Conservation (phyloP, 176 grass and related monocot species). For the Olyra latifolia region DNA sequence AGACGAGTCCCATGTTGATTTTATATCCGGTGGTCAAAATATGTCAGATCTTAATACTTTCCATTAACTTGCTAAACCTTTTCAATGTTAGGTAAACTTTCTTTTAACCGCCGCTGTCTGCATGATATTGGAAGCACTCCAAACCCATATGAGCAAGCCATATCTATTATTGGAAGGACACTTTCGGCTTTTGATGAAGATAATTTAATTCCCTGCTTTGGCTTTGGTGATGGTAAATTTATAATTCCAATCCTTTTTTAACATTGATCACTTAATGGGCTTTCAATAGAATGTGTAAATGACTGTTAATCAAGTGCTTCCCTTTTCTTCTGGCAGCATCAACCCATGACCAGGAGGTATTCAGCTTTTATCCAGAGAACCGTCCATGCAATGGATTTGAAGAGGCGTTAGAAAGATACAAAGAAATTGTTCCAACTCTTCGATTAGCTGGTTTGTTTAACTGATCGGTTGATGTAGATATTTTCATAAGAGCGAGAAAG, state of each 20-base stretch:
- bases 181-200: conserved; percentile 92
- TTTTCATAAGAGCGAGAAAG: conserved; percentile 17
- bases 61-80: conserved; percentile 23
- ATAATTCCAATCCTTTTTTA: neutral
- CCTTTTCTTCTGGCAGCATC: conserved; percentile 59
- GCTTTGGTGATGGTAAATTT: conserved; percentile 82
- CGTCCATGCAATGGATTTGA: conserved; percentile 82
- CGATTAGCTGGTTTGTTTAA: conserved; percentile 76
- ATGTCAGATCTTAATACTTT: neutral
- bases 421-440: conserved; percentile 87
- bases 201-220: conserved; percentile 90
- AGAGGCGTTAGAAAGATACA: conserved; percentile 82
- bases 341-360: conserved; percentile 93
- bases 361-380: conserved; percentile 93
- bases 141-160: conserved; percentile 93
- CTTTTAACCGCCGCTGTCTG: conserved; percentile 69
- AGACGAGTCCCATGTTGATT: neutral
- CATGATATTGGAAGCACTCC: conserved; percentile 64
- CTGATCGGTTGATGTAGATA: neutral
- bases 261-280: conserved; percentile 13
- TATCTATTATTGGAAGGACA: conserved; percentile 93
- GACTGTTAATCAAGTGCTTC: conserved; percentile 16
- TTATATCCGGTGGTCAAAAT: neutral
- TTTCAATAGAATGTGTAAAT: conserved; percentile 26
- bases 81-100: conserved; percentile 68